Evolutionary conservation across 1,139 yeast genomes (phyloP).

Genomic region (Hansenula lynferdii): DNA sequence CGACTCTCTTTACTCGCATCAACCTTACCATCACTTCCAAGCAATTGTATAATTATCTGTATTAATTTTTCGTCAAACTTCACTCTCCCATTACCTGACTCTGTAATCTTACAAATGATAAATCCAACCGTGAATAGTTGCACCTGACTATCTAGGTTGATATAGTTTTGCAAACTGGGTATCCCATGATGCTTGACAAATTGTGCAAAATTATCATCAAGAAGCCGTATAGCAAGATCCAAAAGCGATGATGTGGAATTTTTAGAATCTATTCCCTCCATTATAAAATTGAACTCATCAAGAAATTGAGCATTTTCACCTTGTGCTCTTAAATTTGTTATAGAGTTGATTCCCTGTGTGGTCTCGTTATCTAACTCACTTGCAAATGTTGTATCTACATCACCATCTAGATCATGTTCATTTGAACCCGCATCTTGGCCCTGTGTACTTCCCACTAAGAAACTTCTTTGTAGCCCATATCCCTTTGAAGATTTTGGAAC

Average conservation of each 20-base stretch:
- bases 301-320: slow-evolving; percentile 29
- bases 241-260: slow-evolving; percentile 17
- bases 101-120: slow-evolving; percentile 11
- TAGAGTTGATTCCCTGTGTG: slow-evolving; percentile 5
- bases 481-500: slow-evolving; percentile 4
- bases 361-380: slow-evolving; percentile 2
- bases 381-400: background rate
- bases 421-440: slow-evolving; percentile 4
- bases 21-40: background rate
- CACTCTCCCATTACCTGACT: slow-evolving; percentile 6
- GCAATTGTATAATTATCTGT: slow-evolving; percentile 3
- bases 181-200: slow-evolving; percentile 11
- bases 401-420: slow-evolving; percentile 3
- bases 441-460: slow-evolving; percentile 12
- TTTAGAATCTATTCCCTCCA: slow-evolving; percentile 28
- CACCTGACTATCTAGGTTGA: slow-evolving; percentile 3
- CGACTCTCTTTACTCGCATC: slow-evolving; percentile 4
- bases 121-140: slow-evolving; percentile 11
- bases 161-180: slow-evolving; percentile 1
- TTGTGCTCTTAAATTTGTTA: slow-evolving; percentile 30
- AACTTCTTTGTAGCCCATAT: slow-evolving; percentile 25
- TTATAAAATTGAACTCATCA: slow-evolving; percentile 31
- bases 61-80: slow-evolving; percentile 13
- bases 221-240: slow-evolving; percentile 24
- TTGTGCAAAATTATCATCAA: slow-evolving; percentile 21